These are phyloP conservation scores for Leishmania tropica DNA, from an alignment of 208 protist species.

Conservation along the genomic window DNA sequence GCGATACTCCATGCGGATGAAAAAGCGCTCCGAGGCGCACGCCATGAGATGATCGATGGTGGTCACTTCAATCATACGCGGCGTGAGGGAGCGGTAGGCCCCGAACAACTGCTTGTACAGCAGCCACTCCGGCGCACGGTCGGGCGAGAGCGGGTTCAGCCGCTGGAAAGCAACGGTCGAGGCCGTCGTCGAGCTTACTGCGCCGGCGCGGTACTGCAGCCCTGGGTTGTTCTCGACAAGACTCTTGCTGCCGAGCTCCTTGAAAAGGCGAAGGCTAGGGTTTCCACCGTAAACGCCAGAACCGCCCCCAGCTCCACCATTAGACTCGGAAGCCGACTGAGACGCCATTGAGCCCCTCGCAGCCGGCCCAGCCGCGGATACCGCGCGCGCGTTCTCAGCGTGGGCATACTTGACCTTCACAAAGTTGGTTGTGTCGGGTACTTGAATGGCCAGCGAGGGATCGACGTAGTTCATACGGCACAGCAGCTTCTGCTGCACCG, in stretches of 20 bases:
- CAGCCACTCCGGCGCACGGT: constrained; percentile 85
- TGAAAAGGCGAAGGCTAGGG: constrained; percentile 63
- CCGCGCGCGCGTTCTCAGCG: constrained; percentile 9
- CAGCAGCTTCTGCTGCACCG: constrained; percentile 69
- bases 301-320: not conserved
- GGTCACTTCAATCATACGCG: constrained; percentile 81
- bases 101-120: constrained; percentile 82
- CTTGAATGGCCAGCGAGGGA: constrained; percentile 55
- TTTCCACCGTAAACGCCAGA: constrained; percentile 39
- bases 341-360: not conserved
- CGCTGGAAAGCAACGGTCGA: constrained; percentile 71
- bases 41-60: constrained; percentile 87
- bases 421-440: constrained; percentile 76
- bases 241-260: constrained; percentile 44
- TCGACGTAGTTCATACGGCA: constrained; percentile 84
- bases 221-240: constrained; percentile 33
- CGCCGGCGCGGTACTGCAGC: constrained; percentile 50
- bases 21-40: constrained; percentile 76
- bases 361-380: not conserved
- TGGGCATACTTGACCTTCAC: constrained; percentile 84
- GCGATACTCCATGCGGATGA: constrained; percentile 73
- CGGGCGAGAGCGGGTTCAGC: constrained; percentile 83
- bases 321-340: not conserved
- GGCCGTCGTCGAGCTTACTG: constrained; percentile 73
- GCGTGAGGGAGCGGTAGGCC: constrained; percentile 73